phyloP scores from a whole-genome alignment of 2,329 filamentous ascomycete species.

The Curvularia sp. region DNA sequence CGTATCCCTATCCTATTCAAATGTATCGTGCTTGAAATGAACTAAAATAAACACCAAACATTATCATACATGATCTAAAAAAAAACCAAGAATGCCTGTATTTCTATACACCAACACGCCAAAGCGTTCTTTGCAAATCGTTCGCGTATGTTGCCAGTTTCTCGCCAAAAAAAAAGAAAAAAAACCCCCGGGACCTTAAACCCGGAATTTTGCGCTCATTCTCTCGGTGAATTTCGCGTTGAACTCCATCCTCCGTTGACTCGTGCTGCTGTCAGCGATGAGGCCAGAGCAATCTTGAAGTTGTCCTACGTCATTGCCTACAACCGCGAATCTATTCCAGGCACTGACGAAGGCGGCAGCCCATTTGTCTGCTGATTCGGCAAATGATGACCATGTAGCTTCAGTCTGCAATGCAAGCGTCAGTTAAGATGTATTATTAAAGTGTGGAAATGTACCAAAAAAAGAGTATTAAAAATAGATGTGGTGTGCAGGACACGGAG shows the following conservation, averaged over 20 bases:
- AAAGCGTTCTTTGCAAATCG: no score
- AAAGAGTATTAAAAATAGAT: no score
- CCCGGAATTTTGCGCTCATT: neutral
- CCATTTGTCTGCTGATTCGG: slow-evolving; percentile 27
- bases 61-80: neutral
- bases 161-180: neutral
- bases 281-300: slow-evolving; percentile 34
- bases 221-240: neutral
- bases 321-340: slow-evolving; percentile 30
- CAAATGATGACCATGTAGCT: slow-evolving; percentile 27
- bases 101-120: no score
- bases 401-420: slow-evolving; percentile 23
- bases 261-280: slow-evolving; percentile 14
- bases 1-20: neutral
- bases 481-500: no score
- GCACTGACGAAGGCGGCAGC: slow-evolving; percentile 29
- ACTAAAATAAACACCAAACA: neutral
- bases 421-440: neutral
- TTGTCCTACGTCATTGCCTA: slow-evolving; percentile 30
- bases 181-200: neutral
- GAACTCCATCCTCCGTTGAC: slow-evolving; percentile 3
- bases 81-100: neutral
- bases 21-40: neutral
- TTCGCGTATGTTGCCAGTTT: no score
- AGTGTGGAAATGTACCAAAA: neutral